Conservation (phyloP, 495 filamentous ascomycete species). For the Cryomyces minteri region DNA sequence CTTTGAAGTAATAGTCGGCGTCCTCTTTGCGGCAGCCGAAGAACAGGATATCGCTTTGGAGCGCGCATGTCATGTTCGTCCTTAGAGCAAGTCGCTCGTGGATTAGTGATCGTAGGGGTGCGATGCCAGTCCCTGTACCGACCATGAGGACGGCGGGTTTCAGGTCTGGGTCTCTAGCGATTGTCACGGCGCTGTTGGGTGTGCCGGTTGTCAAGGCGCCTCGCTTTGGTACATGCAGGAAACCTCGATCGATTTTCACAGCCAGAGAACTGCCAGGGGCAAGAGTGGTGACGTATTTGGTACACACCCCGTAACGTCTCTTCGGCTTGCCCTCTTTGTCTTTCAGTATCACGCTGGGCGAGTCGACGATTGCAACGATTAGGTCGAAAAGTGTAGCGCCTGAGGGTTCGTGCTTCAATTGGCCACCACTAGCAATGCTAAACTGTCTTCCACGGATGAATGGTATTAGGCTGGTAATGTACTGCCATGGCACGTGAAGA, state of each 20-base stretch:
- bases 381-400: slow-evolving; percentile 1
- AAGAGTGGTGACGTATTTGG: slow-evolving; percentile 36
- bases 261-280: slow-evolving; percentile 85
- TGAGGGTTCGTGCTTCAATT: slow-evolving; percentile 18
- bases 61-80: background rate
- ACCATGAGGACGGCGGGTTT: slow-evolving; percentile 54
- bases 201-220: slow-evolving; percentile 32
- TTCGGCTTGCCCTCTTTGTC: slow-evolving; percentile 21
- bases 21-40: slow-evolving; percentile 60
- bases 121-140: slow-evolving; percentile 79
- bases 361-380: background rate
- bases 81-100: slow-evolving; percentile 33
- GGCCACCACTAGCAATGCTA: slow-evolving; percentile 65
- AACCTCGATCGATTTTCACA: slow-evolving; percentile 68
- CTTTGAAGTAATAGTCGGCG: slow-evolving; percentile 62
- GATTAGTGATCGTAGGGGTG: slow-evolving; percentile 66
- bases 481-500: slow-evolving; percentile 63
- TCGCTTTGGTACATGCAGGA: slow-evolving; percentile 57
- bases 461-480: slow-evolving; percentile 52
- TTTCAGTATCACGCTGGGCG: background rate
- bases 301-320: slow-evolving; percentile 17
- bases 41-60: slow-evolving; percentile 31
- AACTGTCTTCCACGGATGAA: slow-evolving; percentile 65
- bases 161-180: slow-evolving; percentile 13
- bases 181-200: background rate